Percentiles rank a stretch among this genome's conserved stretches.
Evolutionary conservation across 345 rosid species (phyloP).

Genomic region (Stellera chamaejasme): DNA sequence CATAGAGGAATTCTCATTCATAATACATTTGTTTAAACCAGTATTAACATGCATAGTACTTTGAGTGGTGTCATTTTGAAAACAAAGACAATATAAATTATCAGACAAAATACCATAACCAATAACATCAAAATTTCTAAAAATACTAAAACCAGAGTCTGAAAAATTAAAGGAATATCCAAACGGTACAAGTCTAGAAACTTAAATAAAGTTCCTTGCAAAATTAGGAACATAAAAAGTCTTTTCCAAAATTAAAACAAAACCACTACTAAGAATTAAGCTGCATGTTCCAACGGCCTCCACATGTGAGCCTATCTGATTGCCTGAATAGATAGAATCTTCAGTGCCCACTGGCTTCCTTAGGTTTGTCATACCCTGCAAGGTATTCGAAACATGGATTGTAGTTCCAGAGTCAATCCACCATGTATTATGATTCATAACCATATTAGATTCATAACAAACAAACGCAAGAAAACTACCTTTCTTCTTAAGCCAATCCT

Average conservation of each 20-base stretch:
- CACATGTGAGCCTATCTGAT: not conserved
- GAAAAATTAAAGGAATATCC: not conserved
- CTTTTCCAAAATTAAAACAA: slow-evolving; percentile 6
- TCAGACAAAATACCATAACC: not conserved
- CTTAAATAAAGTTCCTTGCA: not conserved
- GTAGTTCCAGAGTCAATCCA: slow-evolving; percentile 6
- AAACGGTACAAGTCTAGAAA: not conserved
- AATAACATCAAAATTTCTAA: not conserved
- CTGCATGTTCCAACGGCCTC: not conserved
- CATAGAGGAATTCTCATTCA: not conserved
- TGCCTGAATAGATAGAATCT: not conserved
- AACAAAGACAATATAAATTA: not conserved
- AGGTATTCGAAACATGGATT: not conserved
- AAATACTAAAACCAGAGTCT: not conserved
- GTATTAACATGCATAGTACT: not conserved
- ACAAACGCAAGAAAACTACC: not conserved
- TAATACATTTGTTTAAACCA: not conserved
- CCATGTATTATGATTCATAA: not conserved
- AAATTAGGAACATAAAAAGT: slow-evolving; percentile 1
- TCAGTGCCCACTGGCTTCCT: not conserved
- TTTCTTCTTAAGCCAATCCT: slow-evolving; percentile 1
- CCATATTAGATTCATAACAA: slow-evolving; percentile 5
- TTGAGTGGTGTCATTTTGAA: no score
- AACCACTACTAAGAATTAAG: not conserved
- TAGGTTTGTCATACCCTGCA: not conserved